Evolutionary conservation across 805 yeast species (phyloP).

Genomic region (Vanderwaltozyma yarrowii): DNA sequence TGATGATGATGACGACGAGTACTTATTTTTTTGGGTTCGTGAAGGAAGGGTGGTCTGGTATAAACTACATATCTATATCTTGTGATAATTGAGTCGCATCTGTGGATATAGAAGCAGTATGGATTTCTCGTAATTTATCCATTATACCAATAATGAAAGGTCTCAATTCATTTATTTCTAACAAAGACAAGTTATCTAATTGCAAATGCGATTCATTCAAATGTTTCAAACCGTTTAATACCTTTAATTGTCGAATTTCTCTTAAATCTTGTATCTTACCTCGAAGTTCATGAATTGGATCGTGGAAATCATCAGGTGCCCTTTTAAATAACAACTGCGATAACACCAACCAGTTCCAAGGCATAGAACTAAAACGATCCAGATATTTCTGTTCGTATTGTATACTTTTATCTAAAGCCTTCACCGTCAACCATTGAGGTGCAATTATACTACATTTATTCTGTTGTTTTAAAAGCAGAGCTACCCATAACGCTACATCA

Average conservation of each 20-base stretch:
- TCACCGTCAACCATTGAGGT: conserved; percentile 70
- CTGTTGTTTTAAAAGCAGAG: conserved; percentile 71
- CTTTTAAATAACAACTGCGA: conserved; percentile 54
- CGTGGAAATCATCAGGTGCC: conserved; percentile 72
- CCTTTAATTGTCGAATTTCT: conserved; percentile 73
- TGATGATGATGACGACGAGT: no score
- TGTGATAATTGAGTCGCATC: not conserved
- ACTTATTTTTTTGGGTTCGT: no score
- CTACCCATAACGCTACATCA: conserved; percentile 80
- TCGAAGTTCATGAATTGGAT: conserved; percentile 60
- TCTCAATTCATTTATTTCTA: conserved; percentile 83
- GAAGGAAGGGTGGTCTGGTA: no score
- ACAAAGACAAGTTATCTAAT: conserved; percentile 66
- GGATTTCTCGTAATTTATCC: conserved; percentile 59
- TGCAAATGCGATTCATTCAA: conserved; percentile 77
- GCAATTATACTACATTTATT: conserved; percentile 76
- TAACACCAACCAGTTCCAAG: conserved; percentile 83
- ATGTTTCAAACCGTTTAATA: conserved; percentile 66
- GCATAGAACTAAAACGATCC: conserved; percentile 56
- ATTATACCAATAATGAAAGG: conserved; percentile 74
- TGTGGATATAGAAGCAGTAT: conserved; percentile 9
- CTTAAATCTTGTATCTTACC: conserved; percentile 71
- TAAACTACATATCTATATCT: not conserved
- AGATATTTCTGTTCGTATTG: conserved; percentile 55
- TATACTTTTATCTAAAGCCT: conserved; percentile 43